Conservation (phyloP, 768 basidiomycete species). For the Rubroboletus satanas region DNA sequence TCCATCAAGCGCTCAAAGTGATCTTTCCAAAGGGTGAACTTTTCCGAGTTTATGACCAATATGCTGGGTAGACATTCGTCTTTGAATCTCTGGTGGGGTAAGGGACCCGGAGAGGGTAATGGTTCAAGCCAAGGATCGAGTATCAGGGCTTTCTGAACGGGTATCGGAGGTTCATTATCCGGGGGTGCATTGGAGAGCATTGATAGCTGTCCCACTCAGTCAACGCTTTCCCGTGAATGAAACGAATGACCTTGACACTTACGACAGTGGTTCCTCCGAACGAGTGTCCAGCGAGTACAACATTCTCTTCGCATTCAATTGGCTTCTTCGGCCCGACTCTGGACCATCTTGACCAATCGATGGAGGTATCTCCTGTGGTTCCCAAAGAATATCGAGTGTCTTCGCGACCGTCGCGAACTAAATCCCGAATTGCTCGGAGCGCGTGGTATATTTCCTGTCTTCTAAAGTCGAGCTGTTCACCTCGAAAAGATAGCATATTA, state of each 20-base stretch:
- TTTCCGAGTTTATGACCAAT: slow-evolving; percentile 72
- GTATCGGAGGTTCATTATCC: slow-evolving; percentile 41
- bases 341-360: slow-evolving; percentile 44
- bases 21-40: slow-evolving; percentile 73
- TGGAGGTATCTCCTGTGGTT: slow-evolving; percentile 34
- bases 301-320: slow-evolving; percentile 32
- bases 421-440: slow-evolving; percentile 52
- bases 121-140: slow-evolving; percentile 89
- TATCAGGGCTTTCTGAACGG: slow-evolving; percentile 54
- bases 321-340: slow-evolving; percentile 17
- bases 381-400: slow-evolving; percentile 30
- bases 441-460: slow-evolving; percentile 64
- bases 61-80: slow-evolving; percentile 35
- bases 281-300: slow-evolving; percentile 49
- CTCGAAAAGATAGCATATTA: slow-evolving; percentile 48
- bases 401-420: slow-evolving; percentile 40
- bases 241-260: slow-evolving; percentile 16
- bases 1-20: slow-evolving; percentile 61
- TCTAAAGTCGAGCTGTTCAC: slow-evolving; percentile 68
- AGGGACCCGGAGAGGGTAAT: slow-evolving; percentile 53
- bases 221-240: background rate
- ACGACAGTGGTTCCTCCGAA: slow-evolving; percentile 57
- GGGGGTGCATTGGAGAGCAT: slow-evolving; percentile 51
- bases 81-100: slow-evolving; percentile 14
- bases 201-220: slow-evolving; percentile 41